Base-by-base conservation (phyloP, 1,139 yeast genomes). In the Diutina scorzettiae region DNA sequence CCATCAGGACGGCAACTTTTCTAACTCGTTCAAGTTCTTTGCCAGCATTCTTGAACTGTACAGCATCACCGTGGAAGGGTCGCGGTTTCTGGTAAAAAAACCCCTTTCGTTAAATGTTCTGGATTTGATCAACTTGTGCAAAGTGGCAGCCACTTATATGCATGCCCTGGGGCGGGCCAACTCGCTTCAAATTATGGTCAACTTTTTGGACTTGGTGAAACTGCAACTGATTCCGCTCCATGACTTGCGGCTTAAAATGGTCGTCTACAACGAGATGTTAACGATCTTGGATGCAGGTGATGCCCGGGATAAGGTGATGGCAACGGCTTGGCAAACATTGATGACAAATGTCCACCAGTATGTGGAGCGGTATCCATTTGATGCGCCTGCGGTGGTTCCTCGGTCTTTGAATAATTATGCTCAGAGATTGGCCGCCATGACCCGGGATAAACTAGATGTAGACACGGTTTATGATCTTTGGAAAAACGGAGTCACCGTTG, bases 171-270 rank as follows among this genome's bases (percentile, higher is more conserved):
- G 51, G 16, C 59, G 51, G 41, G 48, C 46, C 5, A 60, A 59
- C 44, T 59, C 69, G 1, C 54, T 47, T 41, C 58, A 56, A 43
- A 50, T 66, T 19, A 50, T 66, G 43, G 51, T 34, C 11, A 34
- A 34, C 27, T 23, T 34, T 14, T 23, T 34, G 27, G 39, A 34
- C 16, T 23, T 34, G 4, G 25, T 34, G n/a, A 34, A 23, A 7
- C 24, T 28, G 20, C 27, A 23, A 4, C 17, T 16, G 3, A 11
- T 8, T n/a, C 28, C 39, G 3, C n/a, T 34, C 5, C 28, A 34
- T 14, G 39, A 34, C 11, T 14, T 34, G 4, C 27, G 39, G 16
- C 17, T 34, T 19, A 34, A 34, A 9, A 34, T 34, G 39, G 28
- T 16, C 6, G 17, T 34, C 9, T 34, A 21, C 11, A 21, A 34